Percentiles rank a stretch among this genome's conserved stretches.
Evolutionary conservation across 176 grass and related monocot species (phyloP).

Genomic region (Tillandsia leiboldiana): DNA sequence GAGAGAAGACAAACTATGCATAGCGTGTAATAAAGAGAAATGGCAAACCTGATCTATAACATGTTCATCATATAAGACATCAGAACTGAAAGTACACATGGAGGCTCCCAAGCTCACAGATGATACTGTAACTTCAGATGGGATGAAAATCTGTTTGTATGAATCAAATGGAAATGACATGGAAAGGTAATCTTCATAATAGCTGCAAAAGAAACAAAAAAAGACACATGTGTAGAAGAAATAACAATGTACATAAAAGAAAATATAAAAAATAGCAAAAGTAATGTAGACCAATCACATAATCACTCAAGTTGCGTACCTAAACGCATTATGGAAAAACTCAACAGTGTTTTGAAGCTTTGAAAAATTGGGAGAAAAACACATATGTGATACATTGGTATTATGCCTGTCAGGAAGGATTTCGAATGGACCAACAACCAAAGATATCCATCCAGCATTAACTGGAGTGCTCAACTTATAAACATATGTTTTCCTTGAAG

Average conservation of each 20-base stretch:
- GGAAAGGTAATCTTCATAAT: constrained; percentile 91
- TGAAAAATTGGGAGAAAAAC: constrained; percentile 51
- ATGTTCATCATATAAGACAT: constrained; percentile 79
- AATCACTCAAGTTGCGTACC: constrained; percentile 27
- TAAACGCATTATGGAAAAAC: constrained; percentile 85
- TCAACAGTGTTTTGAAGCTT: constrained; percentile 86
- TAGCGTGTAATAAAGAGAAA: background rate
- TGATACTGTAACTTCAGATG: constrained; percentile 58
- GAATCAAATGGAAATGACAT: constrained; percentile 75
- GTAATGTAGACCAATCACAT: constrained; percentile 1
- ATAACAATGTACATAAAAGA: background rate
- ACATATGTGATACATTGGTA: constrained; percentile 65
- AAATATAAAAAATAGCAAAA: constrained; percentile 17
- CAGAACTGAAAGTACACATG: constrained; percentile 73
- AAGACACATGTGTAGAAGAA: background rate
- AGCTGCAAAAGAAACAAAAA: constrained; percentile 43
- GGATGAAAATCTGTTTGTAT: constrained; percentile 90
- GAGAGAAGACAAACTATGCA: background rate
- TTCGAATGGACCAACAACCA: constrained; percentile 86
- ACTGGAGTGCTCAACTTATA: constrained; percentile 83
- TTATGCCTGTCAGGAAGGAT: constrained; percentile 71
- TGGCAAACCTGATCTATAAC: constrained; percentile 76
- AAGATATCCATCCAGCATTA: constrained; percentile 87
- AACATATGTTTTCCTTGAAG: constrained; percentile 86
- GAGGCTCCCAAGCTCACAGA: constrained; percentile 74